Evolutionary conservation across 495 filamentous ascomycete genomes (phyloP).

Genomic region (Hypoxylon lenormandii): DNA sequence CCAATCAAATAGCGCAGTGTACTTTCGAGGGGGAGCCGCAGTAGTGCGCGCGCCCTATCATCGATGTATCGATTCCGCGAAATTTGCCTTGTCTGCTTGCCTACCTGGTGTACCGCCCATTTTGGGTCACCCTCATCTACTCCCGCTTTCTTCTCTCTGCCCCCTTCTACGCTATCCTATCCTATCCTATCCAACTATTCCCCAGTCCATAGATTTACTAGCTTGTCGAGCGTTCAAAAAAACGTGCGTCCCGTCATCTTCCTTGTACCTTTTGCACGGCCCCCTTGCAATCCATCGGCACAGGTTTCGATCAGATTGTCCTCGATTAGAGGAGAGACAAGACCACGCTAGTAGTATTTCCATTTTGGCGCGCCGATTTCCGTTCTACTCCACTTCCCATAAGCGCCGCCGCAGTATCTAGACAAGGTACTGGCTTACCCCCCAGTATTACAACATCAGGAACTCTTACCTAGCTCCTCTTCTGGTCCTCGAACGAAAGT

Average conservation of each 20-base stretch:
- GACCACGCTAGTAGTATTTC: conserved; percentile 45
- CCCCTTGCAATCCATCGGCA: conserved; percentile 42
- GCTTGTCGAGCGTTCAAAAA: conserved; percentile 24
- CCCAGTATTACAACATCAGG: conserved; percentile 32
- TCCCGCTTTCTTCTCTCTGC: conserved; percentile 19
- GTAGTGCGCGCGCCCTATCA: conserved; percentile 49
- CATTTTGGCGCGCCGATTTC: conserved; percentile 40
- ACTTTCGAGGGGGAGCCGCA: conserved; percentile 37
- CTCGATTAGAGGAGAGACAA: conserved; percentile 11
- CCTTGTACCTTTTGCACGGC: conserved; percentile 45
- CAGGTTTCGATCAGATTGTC: conserved; percentile 46
- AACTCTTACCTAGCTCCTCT: conserved; percentile 23
- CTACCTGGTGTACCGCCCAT: conserved; percentile 38
- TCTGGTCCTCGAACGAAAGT: conserved; percentile 29
- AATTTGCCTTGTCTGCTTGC: conserved; percentile 37
- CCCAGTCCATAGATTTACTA: conserved; percentile 26
- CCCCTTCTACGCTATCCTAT: conserved; percentile 28
- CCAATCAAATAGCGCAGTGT: conserved; percentile 33
- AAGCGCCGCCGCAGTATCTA: conserved; percentile 45
- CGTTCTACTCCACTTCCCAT: conserved; percentile 40
- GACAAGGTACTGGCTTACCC: conserved; percentile 28
- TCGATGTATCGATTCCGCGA: conserved; percentile 38
- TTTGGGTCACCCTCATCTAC: conserved; percentile 22
- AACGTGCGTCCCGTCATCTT: conserved; percentile 28
- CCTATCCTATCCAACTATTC: conserved; percentile 5